These are phyloP conservation scores for Yarrowia yakushimensis DNA, from an alignment of 805 yeast genomes.

Conservation along the genomic window DNA sequence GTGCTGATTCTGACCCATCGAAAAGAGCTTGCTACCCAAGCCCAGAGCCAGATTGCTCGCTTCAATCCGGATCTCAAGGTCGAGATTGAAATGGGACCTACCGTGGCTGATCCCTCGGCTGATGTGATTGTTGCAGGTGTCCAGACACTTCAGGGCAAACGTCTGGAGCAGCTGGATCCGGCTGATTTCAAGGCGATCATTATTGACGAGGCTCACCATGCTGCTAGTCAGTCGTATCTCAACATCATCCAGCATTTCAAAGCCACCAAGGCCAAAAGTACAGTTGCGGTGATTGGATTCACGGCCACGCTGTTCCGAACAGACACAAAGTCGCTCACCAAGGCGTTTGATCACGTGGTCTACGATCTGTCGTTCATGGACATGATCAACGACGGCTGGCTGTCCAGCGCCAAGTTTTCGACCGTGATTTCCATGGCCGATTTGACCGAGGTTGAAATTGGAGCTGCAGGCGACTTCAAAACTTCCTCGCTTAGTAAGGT, in stretches of 20 bases:
- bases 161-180: constrained; percentile 56
- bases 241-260: constrained; percentile 58
- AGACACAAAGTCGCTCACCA: constrained; percentile 60
- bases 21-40: constrained; percentile 72
- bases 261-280: constrained; percentile 43
- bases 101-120: constrained; percentile 43
- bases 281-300: constrained; percentile 68
- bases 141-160: constrained; percentile 52
- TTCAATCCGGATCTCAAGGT: constrained; percentile 52
- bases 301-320: constrained; percentile 81
- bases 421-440: constrained; percentile 51
- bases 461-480: constrained; percentile 51
- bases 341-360: constrained; percentile 67
- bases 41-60: constrained; percentile 47
- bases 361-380: constrained; percentile 61
- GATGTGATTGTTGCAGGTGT: constrained; percentile 78
- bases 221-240: constrained; percentile 66
- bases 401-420: constrained; percentile 66
- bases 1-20: constrained; percentile 73
- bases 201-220: constrained; percentile 91
- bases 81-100: constrained; percentile 66
- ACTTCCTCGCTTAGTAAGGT: constrained; percentile 48
- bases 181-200: constrained; percentile 65
- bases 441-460: constrained; percentile 39
- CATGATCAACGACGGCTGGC: constrained; percentile 65